Percentiles rank a stretch among this genome's conserved stretches.
Evolutionary conservation across 2,329 filamentous ascomycete genomes (phyloP).

Genomic region (Alternaria sp.): DNA sequence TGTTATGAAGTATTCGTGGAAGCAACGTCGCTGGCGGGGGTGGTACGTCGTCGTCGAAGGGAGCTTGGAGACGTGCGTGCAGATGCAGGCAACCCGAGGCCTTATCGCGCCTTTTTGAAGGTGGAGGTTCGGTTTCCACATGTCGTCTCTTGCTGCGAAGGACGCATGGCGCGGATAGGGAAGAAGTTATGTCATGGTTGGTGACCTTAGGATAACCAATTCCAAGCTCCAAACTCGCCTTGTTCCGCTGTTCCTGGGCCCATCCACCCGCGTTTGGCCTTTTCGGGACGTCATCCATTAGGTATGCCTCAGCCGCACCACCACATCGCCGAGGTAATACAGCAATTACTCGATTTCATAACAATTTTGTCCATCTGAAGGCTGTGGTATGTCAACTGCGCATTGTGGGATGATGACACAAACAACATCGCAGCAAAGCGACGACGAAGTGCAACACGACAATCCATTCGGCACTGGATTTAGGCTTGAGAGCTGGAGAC

Average conservation of each 20-base stretch:
- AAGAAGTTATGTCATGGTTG: slow-evolving; percentile 44
- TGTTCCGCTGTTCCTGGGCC: slow-evolving; percentile 33
- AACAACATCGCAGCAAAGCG: not conserved
- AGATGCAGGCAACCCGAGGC: slow-evolving; percentile 32
- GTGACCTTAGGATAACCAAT: slow-evolving; percentile 25
- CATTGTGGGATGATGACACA: not conserved
- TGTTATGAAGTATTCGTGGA: slow-evolving; percentile 98
- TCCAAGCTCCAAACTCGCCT: slow-evolving; percentile 29
- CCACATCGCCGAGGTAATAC: not conserved
- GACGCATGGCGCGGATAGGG: slow-evolving; percentile 45
- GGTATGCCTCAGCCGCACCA: slow-evolving; percentile 7
- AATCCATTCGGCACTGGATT: not conserved
- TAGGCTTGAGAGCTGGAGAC: not conserved
- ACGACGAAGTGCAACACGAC: not conserved
- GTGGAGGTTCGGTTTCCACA: slow-evolving; percentile 50
- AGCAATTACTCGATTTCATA: too few species aligned
- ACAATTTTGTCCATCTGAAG: not conserved
- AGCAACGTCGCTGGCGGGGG: slow-evolving; percentile 56
- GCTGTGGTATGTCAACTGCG: not conserved
- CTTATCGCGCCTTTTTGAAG: slow-evolving; percentile 38
- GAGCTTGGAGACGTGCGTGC: slow-evolving; percentile 19
- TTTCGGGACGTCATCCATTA: slow-evolving; percentile 30
- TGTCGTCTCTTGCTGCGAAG: slow-evolving; percentile 46
- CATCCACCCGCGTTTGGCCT: slow-evolving; percentile 18
- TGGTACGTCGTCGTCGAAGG: slow-evolving; percentile 18